A percentile compares a stretch with the other conserved stretches of the same genome.
Conservation (phyloP, 2,329 filamentous ascomycete genomes). For the Cytospora piceicola region DNA sequence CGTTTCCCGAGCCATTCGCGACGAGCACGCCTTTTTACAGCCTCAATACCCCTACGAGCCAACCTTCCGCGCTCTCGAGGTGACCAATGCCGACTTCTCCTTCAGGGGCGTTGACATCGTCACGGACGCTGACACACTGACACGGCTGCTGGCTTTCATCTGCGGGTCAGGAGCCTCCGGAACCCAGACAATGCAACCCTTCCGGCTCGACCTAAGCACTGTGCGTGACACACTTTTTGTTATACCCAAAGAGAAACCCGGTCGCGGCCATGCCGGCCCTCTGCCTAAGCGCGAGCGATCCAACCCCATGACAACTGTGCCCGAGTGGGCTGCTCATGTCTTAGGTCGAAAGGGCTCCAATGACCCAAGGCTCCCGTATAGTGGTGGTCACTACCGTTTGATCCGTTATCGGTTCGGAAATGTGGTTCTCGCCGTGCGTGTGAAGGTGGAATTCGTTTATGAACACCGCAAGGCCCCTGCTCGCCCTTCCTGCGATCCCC, state of each 20-base stretch:
- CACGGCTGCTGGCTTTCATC: conserved; percentile 18
- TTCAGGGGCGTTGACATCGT: conserved; percentile 20
- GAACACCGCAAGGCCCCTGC: conserved; percentile 1
- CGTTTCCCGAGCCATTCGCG: background rate
- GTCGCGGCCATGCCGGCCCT: conserved; percentile 18
- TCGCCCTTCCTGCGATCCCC: background rate
- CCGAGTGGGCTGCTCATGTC: conserved; percentile 19
- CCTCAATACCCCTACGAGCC: conserved; percentile 24
- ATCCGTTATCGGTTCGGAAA: conserved; percentile 20
- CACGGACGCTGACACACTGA: conserved; percentile 20
- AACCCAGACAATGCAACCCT: background rate
- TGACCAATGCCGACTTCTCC: background rate
- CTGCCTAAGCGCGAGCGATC: background rate
- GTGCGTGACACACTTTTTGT: conserved; percentile 26
- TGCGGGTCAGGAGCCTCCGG: background rate
- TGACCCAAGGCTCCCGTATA: background rate
- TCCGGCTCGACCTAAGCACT: conserved; percentile 27
- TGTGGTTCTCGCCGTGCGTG: conserved; percentile 16
- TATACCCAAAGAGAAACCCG: background rate
- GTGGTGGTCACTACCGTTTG: conserved; percentile 21
- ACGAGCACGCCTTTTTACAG: conserved; percentile 18
- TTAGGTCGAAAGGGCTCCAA: background rate
- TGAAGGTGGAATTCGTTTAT: conserved; percentile 21
- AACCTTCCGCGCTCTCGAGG: conserved; percentile 23
- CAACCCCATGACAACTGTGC: background rate